Percentiles rank a stretch among this genome's conserved stretches.
Evolutionary conservation across 805 yeast species (phyloP).

Genomic region (Myxozyma neotropica): DNA sequence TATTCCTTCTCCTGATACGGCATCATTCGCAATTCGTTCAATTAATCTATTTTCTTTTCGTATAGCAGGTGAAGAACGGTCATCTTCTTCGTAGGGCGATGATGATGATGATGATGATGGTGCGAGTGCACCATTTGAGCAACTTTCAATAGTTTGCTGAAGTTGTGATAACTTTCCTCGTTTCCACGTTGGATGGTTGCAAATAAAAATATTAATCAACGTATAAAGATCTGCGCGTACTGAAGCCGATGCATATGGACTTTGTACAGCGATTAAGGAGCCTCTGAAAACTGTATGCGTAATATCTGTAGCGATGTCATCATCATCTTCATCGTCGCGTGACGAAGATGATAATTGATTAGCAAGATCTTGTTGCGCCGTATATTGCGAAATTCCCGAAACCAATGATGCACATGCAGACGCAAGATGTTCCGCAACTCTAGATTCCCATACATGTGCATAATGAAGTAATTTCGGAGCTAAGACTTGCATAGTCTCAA

Average conservation of each 20-base stretch:
- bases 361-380: slow-evolving; percentile 24
- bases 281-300: slow-evolving; percentile 71
- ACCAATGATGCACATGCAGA: slow-evolving; percentile 28
- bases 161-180: slow-evolving; percentile 19
- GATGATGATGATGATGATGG: neutral
- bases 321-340: slow-evolving; percentile 34
- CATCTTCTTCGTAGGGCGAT: neutral
- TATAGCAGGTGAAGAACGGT: too few relatives aligned
- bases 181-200: slow-evolving; percentile 24
- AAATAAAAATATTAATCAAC: slow-evolving; percentile 25
- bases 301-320: slow-evolving; percentile 50
- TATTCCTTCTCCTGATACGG: slow-evolving; percentile 75
- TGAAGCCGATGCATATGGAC: slow-evolving; percentile 65
- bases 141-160: slow-evolving; percentile 24
- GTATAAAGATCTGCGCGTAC: slow-evolving; percentile 81
- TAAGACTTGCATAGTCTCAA: slow-evolving; percentile 74
- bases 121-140: slow-evolving; percentile 9
- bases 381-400: slow-evolving; percentile 21
- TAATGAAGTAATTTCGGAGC: slow-evolving; percentile 78
- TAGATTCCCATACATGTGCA: slow-evolving; percentile 47
- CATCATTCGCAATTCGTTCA: slow-evolving; percentile 71
- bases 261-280: slow-evolving; percentile 69
- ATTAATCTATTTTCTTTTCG: slow-evolving; percentile 23
- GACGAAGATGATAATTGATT: too few relatives aligned
- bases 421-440: slow-evolving; percentile 32